Evolutionary conservation across 2,329 filamentous ascomycete species (phyloP).

Genomic region (Mycogone perniciosa): DNA sequence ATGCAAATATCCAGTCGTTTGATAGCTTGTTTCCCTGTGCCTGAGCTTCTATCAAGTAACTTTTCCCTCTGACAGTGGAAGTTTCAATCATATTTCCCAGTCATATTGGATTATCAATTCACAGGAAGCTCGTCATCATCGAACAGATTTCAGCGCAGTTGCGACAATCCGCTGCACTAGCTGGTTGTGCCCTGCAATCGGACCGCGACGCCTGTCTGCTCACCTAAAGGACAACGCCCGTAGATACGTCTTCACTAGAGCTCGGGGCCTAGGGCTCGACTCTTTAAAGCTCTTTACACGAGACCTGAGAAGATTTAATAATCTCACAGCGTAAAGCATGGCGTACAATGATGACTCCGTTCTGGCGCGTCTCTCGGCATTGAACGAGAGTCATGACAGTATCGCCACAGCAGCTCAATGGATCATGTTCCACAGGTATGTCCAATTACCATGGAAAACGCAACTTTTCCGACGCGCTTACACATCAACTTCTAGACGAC

Average conservation of each 20-base stretch:
- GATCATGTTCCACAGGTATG: constrained; percentile 97
- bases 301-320: not conserved
- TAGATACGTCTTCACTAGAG: constrained; percentile 13
- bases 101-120: not conserved
- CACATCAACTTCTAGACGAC: constrained; percentile 52
- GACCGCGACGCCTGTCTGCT: constrained; percentile 21
- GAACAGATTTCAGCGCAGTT: not conserved
- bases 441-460: not conserved
- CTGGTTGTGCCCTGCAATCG: constrained; percentile 13
- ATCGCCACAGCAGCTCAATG: constrained; percentile 96
- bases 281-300: not conserved
- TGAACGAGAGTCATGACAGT: constrained; percentile 96
- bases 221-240: constrained; percentile 11
- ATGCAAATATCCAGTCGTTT: constrained; percentile 21
- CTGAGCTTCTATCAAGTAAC: constrained; percentile 19
- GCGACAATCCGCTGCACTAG: not conserved
- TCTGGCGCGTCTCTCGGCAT: constrained; percentile 84
- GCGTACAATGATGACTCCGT: constrained; percentile 95
- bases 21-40: constrained; percentile 10
- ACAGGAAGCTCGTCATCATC: not conserved
- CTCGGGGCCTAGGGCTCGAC: not conserved
- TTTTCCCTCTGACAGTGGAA: constrained; percentile 1
- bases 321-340: constrained; percentile 45
- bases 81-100: not conserved
- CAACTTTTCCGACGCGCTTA: constrained; percentile 2